Evolutionary conservation across 352 stramenopile genomes (phyloP), one percentile per base, ranked within the genome.

Genomic region (Saprolegnia parasitica): DNA sequence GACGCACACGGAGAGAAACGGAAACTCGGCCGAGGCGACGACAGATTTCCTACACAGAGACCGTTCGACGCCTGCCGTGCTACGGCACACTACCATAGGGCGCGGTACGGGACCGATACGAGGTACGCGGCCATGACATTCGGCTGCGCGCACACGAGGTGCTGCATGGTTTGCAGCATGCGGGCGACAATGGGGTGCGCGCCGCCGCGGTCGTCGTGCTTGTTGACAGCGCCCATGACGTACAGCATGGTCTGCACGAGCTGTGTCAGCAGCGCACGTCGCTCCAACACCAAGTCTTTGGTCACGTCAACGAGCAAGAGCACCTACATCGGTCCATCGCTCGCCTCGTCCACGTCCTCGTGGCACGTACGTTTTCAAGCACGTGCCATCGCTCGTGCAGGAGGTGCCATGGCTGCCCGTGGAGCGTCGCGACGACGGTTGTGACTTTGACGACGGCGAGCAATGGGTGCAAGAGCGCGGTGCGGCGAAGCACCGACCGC

Each of bases 401-500:
- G 16, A 40, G 11, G 20, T 60, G 52, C 52, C 52, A 60, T 9
- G 49, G 37, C 23, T 50, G 18, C 13, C 63, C 50, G 5, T 58
- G n/a, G 3, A 70, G 20, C 29, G 15, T 49, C 4, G n/a, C 49
- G 10, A 52, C 37, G 4, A 60, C 18, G 35, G 47, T 8, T 4
- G 55, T 10, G 46, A 70, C 29, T 62, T 52, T 70, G 15, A 46
- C 40, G 11, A 21, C n/a, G 15, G 61, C 42, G n/a, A 70, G 49
- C 24, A 70, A 24, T 5, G 63, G 63, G 29, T 70, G 63, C 10
- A 35, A n/a, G 5, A 70, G n/a, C 2, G 10, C 63, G 20, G 55
- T 29, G 21, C 54, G 63, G 15, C 63, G 49, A 18, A 70, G 39
- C 6, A 46, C 29, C 21, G 54, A 45, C 13, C n/a, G 24, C 18